Base-by-base conservation (phyloP, 169 alveolate genomes). In the Babesia ovata region DNA sequence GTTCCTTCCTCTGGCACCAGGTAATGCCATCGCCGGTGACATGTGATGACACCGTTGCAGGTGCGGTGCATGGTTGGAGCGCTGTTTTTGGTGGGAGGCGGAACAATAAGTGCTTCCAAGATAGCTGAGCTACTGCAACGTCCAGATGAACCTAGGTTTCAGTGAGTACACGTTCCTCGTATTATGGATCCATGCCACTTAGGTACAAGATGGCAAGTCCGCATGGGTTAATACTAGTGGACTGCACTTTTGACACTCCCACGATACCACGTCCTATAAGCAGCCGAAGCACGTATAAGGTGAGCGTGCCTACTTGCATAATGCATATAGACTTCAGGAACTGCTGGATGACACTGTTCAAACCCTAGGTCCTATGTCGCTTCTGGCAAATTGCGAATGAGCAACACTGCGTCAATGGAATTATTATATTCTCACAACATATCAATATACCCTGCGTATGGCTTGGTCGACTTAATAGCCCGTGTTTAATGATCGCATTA, bases 121-220 rank as follows among this genome's bases (percentile, higher is more conserved):
- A 53, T 67, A 19, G 19, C 24, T 8, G 48, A 39, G 52, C n/a
- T 67, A n/a, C 29, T 67, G 76, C 66, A 67, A 53, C 63, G 53
- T 16, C 76, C 76, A 17, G 57, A 67, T 17, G 54, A 28, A 26
- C 33, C 76, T 22, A 67, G 53, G 56, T 67, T 36, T 53, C 29
- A 67, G 76, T 67, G 26, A 3, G 73, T 67, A 17, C n/a, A 16
- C 9, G 13, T 7, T 54, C 39, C 39, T 4, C 39, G 39, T 33
- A 0, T 0, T 6, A 13, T 9, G 16, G 7, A 36, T 14, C 48
- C 33, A 67, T 21, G 8, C 0, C 19, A 12, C 39, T 6, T 42
- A 67, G 76, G 45, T 67, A 67, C 39, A 67, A 67, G 54, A 67
- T 67, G 76, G 76, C 76, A n/a, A 52, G 76, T 44, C 66, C 76